phyloP scores from a whole-genome alignment of 2,329 filamentous ascomycete species.

The Hortaea werneckii region DNA sequence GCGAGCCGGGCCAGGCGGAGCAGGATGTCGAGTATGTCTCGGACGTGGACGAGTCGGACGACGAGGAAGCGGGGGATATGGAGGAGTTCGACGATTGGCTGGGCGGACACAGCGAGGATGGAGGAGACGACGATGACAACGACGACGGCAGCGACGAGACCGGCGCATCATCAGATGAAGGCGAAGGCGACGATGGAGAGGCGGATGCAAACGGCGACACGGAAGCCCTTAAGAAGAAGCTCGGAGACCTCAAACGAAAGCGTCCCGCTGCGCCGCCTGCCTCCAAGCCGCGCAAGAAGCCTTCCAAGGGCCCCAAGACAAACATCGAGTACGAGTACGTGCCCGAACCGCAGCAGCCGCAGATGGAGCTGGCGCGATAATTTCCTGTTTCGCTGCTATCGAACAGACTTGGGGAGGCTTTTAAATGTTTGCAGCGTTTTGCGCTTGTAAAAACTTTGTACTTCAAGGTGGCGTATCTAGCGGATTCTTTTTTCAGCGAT shows the following conservation, averaged over 20 bases:
- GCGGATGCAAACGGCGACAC: constrained; percentile 43
- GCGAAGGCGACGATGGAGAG: constrained; percentile 36
- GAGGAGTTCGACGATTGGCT: constrained; percentile 96
- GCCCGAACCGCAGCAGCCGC: constrained; percentile 43
- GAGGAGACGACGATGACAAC: constrained; percentile 39
- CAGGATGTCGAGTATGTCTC: constrained; percentile 86
- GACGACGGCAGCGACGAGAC: constrained; percentile 52
- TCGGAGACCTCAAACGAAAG: constrained; percentile 48
- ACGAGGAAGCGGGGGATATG: constrained; percentile 58
- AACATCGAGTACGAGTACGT: constrained; percentile 74
- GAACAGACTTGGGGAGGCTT: no score
- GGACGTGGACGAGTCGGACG: constrained; percentile 64
- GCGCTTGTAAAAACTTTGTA: no score
- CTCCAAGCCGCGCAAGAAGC: constrained; percentile 50
- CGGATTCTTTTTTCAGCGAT: no score
- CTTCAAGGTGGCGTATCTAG: no score
- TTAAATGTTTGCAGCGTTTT: no score
- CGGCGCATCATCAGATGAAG: constrained; percentile 31
- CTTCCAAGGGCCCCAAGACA: constrained; percentile 48
- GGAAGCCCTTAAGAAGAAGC: constrained; percentile 47
- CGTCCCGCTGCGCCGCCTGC: constrained; percentile 36
- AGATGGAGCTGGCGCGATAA: constrained; percentile 24
- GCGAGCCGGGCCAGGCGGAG: constrained; percentile 40
- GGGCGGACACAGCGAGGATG: constrained; percentile 53
- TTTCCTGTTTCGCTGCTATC: not conserved